A percentile compares a stretch with the other conserved stretches of the same genome.
phyloP scores from a whole-genome alignment of 208 protist species.

The Leishmania turanica region DNA sequence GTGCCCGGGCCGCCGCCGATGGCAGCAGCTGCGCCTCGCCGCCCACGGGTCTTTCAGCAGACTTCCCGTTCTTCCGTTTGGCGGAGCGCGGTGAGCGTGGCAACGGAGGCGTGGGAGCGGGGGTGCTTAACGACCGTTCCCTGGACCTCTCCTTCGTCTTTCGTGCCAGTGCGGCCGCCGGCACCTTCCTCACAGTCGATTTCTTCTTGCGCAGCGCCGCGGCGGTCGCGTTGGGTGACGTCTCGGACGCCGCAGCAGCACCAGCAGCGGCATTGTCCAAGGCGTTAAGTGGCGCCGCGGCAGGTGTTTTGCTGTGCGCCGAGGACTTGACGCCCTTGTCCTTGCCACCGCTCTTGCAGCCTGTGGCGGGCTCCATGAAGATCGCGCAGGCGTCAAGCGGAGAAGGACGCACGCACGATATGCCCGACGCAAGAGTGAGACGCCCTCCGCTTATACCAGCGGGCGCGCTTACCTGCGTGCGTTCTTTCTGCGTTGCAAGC shows the following conservation, averaged over 20 bases:
- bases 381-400: neutral
- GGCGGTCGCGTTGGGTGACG: neutral
- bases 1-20: neutral
- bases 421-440: neutral
- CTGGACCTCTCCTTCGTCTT: neutral
- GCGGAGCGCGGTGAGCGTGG: neutral
- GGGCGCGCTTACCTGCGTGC: neutral
- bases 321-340: neutral
- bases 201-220: neutral
- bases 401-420: neutral
- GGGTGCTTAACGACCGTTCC: neutral
- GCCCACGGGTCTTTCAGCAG: neutral
- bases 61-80: neutral
- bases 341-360: neutral
- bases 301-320: neutral
- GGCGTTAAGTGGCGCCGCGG: neutral
- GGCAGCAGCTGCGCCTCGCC: neutral
- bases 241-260: neutral
- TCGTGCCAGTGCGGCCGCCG: neutral
- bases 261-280: neutral
- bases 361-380: neutral
- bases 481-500: neutral
- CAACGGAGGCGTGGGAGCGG: neutral
- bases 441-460: neutral
- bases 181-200: neutral